Conservation (phyloP, 495 filamentous ascomycete genomes). For the Cairneyella variabilis region DNA sequence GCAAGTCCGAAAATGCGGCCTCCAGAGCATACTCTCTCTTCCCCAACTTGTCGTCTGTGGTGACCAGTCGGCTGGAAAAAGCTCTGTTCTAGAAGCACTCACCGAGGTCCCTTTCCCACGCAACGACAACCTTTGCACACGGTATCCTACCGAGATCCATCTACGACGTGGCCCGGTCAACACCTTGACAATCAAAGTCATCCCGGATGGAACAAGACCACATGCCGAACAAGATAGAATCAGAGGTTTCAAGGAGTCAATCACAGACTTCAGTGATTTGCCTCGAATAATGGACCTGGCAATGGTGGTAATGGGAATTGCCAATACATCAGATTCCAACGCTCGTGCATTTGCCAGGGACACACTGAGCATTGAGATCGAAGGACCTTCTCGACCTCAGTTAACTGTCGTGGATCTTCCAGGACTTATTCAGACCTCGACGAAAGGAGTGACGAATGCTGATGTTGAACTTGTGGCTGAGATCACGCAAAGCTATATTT, state of each 20-base stretch:
- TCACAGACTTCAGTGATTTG: conserved; percentile 38
- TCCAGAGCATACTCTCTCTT: conserved; percentile 45
- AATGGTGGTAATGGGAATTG: conserved; percentile 34
- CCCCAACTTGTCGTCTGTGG: conserved; percentile 50
- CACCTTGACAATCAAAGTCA: conserved; percentile 33
- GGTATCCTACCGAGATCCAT: conserved; percentile 50
- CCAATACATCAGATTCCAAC: neutral
- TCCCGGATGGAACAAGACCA: conserved; percentile 30
- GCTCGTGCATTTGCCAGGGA: conserved; percentile 51
- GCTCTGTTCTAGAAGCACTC: conserved; percentile 62
- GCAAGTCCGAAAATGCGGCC: conserved; percentile 30
- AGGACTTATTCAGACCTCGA: conserved; percentile 49
- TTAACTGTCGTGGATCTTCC: conserved; percentile 66
- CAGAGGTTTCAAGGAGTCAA: conserved; percentile 28
- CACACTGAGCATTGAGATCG: conserved; percentile 60
- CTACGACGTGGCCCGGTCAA: conserved; percentile 34
- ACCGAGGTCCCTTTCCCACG: conserved; percentile 53
- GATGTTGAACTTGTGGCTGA: conserved; percentile 45
- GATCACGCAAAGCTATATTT: conserved; percentile 57
- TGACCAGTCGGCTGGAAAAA: conserved; percentile 55
- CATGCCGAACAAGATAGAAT: conserved; percentile 28
- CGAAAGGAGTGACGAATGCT: conserved; percentile 35
- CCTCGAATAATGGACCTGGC: conserved; percentile 41
- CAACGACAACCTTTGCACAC: conserved; percentile 44
- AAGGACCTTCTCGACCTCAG: conserved; percentile 54